Percentiles rank a stretch among this genome's conserved stretches.
These are phyloP conservation scores for Ganoderma resinaceum DNA, from an alignment of 1,284 basidiomycete genomes.

Conservation along the genomic window DNA sequence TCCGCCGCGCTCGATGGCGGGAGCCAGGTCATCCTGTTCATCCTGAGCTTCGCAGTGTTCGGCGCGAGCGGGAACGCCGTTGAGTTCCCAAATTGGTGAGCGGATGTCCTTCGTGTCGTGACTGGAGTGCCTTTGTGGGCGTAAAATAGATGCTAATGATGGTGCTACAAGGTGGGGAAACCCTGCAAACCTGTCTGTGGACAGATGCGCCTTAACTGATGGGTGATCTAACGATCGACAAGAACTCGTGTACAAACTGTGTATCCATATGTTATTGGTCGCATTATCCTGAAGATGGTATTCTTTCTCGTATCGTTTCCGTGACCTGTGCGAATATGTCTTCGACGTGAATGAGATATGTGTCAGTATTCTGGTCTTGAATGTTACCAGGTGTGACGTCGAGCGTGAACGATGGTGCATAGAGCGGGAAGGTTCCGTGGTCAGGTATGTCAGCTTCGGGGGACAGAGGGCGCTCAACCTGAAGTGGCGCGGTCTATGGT, in stretches of 20 bases:
- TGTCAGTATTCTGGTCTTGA: slow-evolving; percentile 73
- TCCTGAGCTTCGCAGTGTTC: slow-evolving; percentile 69
- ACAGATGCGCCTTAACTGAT: slow-evolving; percentile 32
- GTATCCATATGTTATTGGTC: background rate
- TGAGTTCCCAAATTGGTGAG: slow-evolving; percentile 52
- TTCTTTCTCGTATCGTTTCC: slow-evolving; percentile 8
- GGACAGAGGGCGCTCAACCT: slow-evolving; percentile 62
- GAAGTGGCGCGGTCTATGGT: slow-evolving; percentile 1
- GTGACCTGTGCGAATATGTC: slow-evolving; percentile 11
- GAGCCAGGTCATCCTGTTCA: slow-evolving; percentile 54
- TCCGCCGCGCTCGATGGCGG: slow-evolving; percentile 56
- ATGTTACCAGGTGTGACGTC: slow-evolving; percentile 77
- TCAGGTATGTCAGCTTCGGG: slow-evolving; percentile 75
- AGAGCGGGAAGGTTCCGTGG: slow-evolving; percentile 71
- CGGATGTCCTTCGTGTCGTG: background rate
- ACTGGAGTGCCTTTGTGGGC: background rate
- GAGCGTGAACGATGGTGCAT: slow-evolving; percentile 81
- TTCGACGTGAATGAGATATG: slow-evolving; percentile 43
- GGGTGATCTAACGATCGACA: background rate
- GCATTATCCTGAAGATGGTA: background rate
- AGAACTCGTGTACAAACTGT: slow-evolving; percentile 6
- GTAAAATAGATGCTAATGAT: background rate
- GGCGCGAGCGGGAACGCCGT: slow-evolving; percentile 65
- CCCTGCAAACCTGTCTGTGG: slow-evolving; percentile 38
- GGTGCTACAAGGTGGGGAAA: slow-evolving; percentile 39